Evolutionary conservation across 495 filamentous ascomycete genomes (phyloP), one percentile per base, ranked within the genome.

Genomic region (Podospora pseudoanserina): DNA sequence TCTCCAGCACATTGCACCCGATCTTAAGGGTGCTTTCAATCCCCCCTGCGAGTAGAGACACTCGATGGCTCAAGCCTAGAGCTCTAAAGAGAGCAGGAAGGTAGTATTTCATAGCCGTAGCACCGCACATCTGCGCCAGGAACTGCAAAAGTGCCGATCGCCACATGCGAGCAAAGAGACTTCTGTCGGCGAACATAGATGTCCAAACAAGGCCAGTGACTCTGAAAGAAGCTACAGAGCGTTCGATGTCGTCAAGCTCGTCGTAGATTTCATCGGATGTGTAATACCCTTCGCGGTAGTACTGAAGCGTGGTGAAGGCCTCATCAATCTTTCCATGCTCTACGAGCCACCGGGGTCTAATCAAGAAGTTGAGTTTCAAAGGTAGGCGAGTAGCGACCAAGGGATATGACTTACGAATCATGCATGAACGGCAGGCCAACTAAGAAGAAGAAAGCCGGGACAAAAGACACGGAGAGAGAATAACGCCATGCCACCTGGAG

Each of bases 31-130:
- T 85, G 60, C 77, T 79, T 67, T 85, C 83, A 28, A 85, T 84
- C 3, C 82, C 83, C 3, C 82, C 81, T 0, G 81, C 80, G 65
- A 85, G 74, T 61, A 86, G 72, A 0, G 83, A 77, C 6, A 81
- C 63, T 20, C 82, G 78, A 5, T 76, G 76, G 61, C 77, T 70
- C 0, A 86, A 71, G 1, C 84, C 84, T 20, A 85, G 70, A 7
- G 77, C 77, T 49, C 78, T 75, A 61, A 86, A 84, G 6, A 85
- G 80, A 0, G 76, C 76, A 0, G 84, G 84, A 0, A 86, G 75
- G 57, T 85, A 86, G 63, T 85, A 86, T 64, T 85, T 85, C 83
- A 86, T 85, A 0, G 82, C 82, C 0, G 82, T 82, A 16, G 82
- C 81, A n/a, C 84, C 84, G 58, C 79, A 84, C 81, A 83, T 80